Evolutionary conservation across 108 stramenopile species (phyloP).

Genomic region (Nitzschia sp.): DNA sequence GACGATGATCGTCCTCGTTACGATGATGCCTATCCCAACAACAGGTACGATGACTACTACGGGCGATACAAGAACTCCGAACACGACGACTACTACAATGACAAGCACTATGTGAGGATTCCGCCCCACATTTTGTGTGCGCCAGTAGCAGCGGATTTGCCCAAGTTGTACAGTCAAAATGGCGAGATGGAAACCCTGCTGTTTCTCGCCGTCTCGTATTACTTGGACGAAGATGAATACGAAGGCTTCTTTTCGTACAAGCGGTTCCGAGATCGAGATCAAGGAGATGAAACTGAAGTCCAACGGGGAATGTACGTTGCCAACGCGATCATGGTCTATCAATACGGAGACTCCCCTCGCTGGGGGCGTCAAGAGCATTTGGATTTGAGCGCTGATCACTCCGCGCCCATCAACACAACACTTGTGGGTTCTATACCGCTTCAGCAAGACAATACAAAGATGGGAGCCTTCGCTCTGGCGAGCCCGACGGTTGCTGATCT

Average conservation of each 20-base stretch:
- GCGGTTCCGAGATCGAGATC: constrained; percentile 59
- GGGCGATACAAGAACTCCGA: constrained; percentile 47
- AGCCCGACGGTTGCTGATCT: constrained; percentile 75
- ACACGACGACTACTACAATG: constrained; percentile 72
- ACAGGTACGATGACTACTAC: constrained; percentile 51
- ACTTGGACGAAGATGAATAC: constrained; percentile 85
- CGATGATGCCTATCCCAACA: constrained; percentile 36
- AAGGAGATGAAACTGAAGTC: constrained; percentile 81
- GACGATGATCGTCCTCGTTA: constrained; percentile 21
- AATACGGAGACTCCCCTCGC: constrained; percentile 41
- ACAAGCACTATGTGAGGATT: constrained; percentile 73
- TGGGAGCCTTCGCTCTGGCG: constrained; percentile 79
- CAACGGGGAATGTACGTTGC: constrained; percentile 70
- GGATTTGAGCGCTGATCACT: constrained; percentile 77
- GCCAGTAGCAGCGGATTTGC: constrained; percentile 67
- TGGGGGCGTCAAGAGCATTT: constrained; percentile 72
- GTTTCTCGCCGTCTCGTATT: constrained; percentile 78
- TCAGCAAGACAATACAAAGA: constrained; percentile 44
- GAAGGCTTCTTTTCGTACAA: constrained; percentile 67
- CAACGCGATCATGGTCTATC: constrained; percentile 74
- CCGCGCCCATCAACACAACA: constrained; percentile 69
- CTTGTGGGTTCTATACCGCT: constrained; percentile 44
- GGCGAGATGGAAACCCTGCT: constrained; percentile 63
- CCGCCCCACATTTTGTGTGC: constrained; percentile 74
- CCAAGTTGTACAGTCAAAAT: constrained; percentile 51